Percentiles rank a stretch among this genome's conserved stretches.
Evolutionary conservation across 441 rosid genomes (phyloP).

Genomic region (Bocquillonia castaneifolia): DNA sequence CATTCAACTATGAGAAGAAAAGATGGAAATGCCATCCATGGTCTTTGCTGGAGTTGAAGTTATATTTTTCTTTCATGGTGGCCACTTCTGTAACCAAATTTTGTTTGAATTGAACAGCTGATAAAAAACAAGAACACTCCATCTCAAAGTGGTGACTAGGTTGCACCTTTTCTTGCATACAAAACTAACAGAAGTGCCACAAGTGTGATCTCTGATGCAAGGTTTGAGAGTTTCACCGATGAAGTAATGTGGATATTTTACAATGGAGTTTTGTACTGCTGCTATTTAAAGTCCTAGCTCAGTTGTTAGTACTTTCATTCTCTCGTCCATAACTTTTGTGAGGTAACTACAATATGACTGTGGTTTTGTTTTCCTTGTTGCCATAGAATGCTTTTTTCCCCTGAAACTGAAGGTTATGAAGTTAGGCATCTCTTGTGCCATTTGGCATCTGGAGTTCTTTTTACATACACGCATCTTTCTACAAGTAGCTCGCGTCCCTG

Average conservation of each 20-base stretch:
- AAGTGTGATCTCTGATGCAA: constrained; percentile 16
- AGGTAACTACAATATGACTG: constrained; percentile 39
- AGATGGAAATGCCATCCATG: neutral
- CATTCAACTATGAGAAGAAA: neutral
- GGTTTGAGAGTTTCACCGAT: constrained; percentile 24
- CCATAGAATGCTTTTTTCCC: constrained; percentile 11
- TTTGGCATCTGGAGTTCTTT: neutral
- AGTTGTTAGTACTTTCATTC: constrained; percentile 32
- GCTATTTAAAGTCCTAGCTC: constrained; percentile 32
- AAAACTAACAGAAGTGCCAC: constrained; percentile 18
- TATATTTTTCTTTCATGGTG: constrained; percentile 13
- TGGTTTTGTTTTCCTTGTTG: constrained; percentile 11
- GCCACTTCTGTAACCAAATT: constrained; percentile 17
- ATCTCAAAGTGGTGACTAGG: constrained; percentile 47
- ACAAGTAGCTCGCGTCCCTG: neutral
- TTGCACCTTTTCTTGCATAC: constrained; percentile 14
- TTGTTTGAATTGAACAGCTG: constrained; percentile 49
- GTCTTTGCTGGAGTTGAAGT: neutral
- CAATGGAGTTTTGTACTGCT: constrained; percentile 31
- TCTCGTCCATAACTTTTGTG: constrained; percentile 32
- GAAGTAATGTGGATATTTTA: constrained; percentile 30
- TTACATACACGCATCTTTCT: neutral
- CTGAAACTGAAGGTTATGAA: constrained; percentile 10
- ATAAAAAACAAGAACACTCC: constrained; percentile 44
- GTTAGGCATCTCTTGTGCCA: neutral